These are phyloP conservation scores for Suillus spraguei DNA, from an alignment of 768 basidiomycete species.

Conservation along the genomic window DNA sequence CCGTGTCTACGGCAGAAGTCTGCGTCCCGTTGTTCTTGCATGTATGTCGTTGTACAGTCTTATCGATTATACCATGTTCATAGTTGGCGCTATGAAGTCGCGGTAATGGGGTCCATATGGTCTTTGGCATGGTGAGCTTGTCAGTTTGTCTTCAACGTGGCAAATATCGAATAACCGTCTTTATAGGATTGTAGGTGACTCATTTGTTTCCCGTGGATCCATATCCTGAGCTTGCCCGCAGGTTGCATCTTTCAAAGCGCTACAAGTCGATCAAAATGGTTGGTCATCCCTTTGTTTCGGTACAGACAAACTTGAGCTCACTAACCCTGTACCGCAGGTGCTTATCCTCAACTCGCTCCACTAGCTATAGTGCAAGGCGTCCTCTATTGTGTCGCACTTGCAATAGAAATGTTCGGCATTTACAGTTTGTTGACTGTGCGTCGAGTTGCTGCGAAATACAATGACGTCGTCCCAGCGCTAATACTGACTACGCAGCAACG, in stretches of 20 bases:
- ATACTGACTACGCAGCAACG: slow-evolving; percentile 48
- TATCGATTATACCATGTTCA: background rate
- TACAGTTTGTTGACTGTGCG: slow-evolving; percentile 53
- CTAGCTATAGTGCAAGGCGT: slow-evolving; percentile 63
- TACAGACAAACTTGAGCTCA: background rate
- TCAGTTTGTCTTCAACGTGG: background rate
- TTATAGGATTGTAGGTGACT: slow-evolving; percentile 26
- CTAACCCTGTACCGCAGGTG: slow-evolving; percentile 34
- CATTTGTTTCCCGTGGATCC: background rate
- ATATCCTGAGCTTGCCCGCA: slow-evolving; percentile 25
- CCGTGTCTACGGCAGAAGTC: slow-evolving; percentile 54
- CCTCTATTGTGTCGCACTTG: slow-evolving; percentile 51
- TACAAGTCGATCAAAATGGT: slow-evolving; percentile 51
- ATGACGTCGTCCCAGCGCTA: background rate
- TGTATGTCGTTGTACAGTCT: slow-evolving; percentile 35
- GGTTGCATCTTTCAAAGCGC: slow-evolving; percentile 66
- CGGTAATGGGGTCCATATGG: slow-evolving; percentile 58
- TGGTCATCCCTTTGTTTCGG: slow-evolving; percentile 24
- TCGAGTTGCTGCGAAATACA: slow-evolving; percentile 12
- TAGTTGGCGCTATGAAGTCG: slow-evolving; percentile 28
- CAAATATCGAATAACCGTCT: background rate
- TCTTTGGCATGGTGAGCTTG: slow-evolving; percentile 58
- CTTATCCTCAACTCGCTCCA: slow-evolving; percentile 47
- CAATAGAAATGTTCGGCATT: slow-evolving; percentile 59
- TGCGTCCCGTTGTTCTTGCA: slow-evolving; percentile 61